phyloP scores from a whole-genome alignment of 768 basidiomycete genomes.

The Paxillus involutus region DNA sequence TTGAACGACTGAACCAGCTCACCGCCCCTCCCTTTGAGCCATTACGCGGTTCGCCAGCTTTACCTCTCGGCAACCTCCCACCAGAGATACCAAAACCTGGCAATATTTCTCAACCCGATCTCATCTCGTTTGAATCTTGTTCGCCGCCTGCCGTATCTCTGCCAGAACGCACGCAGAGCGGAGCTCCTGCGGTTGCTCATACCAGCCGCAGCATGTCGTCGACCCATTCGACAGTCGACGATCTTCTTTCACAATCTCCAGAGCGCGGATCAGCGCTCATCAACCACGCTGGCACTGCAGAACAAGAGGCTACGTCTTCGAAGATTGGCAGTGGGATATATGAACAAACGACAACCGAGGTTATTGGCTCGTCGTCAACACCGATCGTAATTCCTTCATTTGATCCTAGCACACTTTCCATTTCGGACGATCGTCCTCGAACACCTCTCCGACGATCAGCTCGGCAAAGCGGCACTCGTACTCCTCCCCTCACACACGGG shows the following conservation, averaged over 20 bases:
- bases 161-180: not conserved
- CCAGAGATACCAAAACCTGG: constrained; percentile 1
- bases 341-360: constrained; percentile 3
- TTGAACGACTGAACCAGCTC: constrained; percentile 25
- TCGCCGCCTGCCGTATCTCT: constrained; percentile 23
- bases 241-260: constrained; percentile 23
- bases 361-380: not conserved
- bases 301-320: constrained; percentile 1
- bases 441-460: constrained; percentile 39
- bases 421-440: not conserved
- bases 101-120: constrained; percentile 26
- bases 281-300: constrained; percentile 1
- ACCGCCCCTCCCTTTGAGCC: constrained; percentile 6
- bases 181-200: constrained; percentile 1
- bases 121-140: constrained; percentile 45
- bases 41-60: not conserved
- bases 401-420: not conserved
- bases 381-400: constrained; percentile 4
- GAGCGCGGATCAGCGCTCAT: constrained; percentile 10
- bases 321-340: not conserved
- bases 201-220: constrained; percentile 11
- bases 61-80: constrained; percentile 1
- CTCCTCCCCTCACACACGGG: constrained; percentile 5
- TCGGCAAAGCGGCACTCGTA: constrained; percentile 34
- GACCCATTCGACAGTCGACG: constrained; percentile 14